Evolutionary conservation across 345 rosid species (phyloP).

Genomic region (Murraya paniculata): DNA sequence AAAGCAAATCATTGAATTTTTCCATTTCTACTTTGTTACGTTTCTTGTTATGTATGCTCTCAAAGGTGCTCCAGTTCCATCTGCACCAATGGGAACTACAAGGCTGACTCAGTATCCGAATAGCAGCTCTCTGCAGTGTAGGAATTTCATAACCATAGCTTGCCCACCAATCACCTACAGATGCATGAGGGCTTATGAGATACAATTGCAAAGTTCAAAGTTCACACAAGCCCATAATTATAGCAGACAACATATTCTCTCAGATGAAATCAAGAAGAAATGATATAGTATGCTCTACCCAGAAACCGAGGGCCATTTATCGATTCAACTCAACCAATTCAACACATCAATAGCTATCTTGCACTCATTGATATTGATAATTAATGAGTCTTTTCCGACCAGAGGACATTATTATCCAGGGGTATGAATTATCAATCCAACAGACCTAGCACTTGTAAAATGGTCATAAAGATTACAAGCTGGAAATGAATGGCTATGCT

Average conservation of each 20-base stretch:
- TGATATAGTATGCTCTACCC: conserved; percentile 9
- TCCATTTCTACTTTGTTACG: conserved; percentile 31
- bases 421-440: background rate
- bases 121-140: conserved; percentile 47
- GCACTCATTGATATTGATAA: background rate
- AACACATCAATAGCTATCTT: background rate
- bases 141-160: conserved; percentile 50
- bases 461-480: background rate
- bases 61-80: conserved; percentile 49
- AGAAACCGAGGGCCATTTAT: background rate
- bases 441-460: background rate
- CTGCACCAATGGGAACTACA: conserved; percentile 48
- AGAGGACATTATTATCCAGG: background rate
- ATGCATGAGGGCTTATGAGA: conserved; percentile 6
- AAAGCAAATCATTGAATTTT: conserved; percentile 36
- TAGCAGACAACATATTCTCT: background rate
- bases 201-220: background rate
- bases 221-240: background rate
- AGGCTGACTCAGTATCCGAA: conserved; percentile 48
- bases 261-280: conserved; percentile 1
- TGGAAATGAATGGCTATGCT: background rate
- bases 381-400: background rate
- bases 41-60: conserved; percentile 36
- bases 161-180: conserved; percentile 61
- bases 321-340: background rate